These are phyloP conservation scores for Arbutus unedo DNA, from an alignment of 148 eudicot genomes.

Conservation along the genomic window DNA sequence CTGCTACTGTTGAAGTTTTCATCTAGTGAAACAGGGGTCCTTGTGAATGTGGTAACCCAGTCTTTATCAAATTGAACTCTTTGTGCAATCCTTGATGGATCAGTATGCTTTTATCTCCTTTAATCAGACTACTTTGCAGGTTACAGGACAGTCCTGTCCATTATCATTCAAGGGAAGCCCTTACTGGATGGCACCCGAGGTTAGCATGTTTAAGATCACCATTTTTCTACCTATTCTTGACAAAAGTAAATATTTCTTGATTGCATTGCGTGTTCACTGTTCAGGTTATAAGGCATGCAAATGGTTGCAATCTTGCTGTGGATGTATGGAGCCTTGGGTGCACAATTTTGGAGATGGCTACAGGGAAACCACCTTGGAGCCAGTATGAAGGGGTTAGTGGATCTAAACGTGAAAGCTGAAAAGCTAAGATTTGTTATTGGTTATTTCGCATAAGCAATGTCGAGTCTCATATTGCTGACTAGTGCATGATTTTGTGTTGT, in stretches of 20 bases:
- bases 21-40: not conserved
- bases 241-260: not conserved
- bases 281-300: constrained; percentile 59
- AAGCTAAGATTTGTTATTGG: not conserved
- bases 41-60: not conserved
- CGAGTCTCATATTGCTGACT: not conserved
- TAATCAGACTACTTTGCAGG: constrained; percentile 31
- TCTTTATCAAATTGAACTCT: not conserved
- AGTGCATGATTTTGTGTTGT: constrained; percentile 8
- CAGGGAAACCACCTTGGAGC: constrained; percentile 81
- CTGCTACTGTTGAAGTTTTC: not conserved
- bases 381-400: constrained; percentile 77
- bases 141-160: constrained; percentile 47
- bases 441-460: not conserved
- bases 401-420: not conserved
- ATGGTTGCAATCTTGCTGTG: constrained; percentile 62
- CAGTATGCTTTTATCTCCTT: not conserved
- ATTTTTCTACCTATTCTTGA: not conserved
- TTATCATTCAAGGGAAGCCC: constrained; percentile 74
- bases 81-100: not conserved
- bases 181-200: constrained; percentile 88
- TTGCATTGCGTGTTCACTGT: constrained; percentile 19
- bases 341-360: constrained; percentile 85
- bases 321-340: constrained; percentile 94
- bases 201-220: constrained; percentile 18